Conservation (phyloP, 129 eudicot species). For the Chrysanthemum seticuspe region DNA sequence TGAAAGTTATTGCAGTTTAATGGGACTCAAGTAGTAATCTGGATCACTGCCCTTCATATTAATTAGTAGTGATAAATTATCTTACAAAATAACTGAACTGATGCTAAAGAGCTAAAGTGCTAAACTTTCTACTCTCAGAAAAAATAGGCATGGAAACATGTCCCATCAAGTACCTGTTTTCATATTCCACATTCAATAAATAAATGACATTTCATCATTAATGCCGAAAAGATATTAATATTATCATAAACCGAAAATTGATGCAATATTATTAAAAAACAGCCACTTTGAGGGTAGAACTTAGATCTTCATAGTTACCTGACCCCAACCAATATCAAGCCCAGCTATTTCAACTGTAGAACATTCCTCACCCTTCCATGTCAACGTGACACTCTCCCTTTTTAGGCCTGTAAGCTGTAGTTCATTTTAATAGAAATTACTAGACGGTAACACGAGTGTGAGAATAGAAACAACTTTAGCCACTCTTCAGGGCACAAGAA, state of each 20-base stretch:
- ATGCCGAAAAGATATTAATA: not conserved
- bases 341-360: slow-evolving; percentile 81
- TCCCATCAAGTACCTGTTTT: not conserved
- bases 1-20: too few relatives aligned
- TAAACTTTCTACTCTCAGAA: too few relatives aligned
- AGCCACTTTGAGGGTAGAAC: slow-evolving; percentile 1
- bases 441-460: not conserved
- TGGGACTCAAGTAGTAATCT: too few relatives aligned
- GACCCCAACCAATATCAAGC: slow-evolving; percentile 97
- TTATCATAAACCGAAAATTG: not conserved
- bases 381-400: slow-evolving; percentile 64
- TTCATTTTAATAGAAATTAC: slow-evolving; percentile 2
- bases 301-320: slow-evolving; percentile 46
- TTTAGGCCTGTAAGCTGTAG: slow-evolving; percentile 83
- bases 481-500: not conserved
- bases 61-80: too few relatives aligned
- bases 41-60: too few relatives aligned
- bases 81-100: too few relatives aligned
- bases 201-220: not conserved
- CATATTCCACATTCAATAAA: not conserved
- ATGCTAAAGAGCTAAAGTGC: too few relatives aligned
- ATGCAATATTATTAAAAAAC: not conserved
- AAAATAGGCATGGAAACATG: not conserved
- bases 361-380: slow-evolving; percentile 55
- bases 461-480: not conserved